Percentiles rank a stretch among this genome's conserved stretches.
phyloP scores from a whole-genome alignment of 2,329 filamentous ascomycete species.

The Balansia obtecta region DNA sequence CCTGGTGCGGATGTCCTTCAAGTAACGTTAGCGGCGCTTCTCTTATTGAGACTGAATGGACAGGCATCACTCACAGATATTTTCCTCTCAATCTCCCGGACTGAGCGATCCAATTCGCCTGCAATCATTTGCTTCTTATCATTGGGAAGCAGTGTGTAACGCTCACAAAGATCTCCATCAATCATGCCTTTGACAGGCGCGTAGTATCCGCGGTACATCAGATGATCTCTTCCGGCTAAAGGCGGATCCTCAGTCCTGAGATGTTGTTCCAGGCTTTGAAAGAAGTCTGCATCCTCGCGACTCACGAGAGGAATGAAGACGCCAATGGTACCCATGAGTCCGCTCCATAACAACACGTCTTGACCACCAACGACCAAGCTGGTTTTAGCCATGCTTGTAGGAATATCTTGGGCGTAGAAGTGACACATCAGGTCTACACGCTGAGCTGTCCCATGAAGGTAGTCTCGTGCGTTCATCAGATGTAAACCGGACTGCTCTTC shows the following conservation, averaged over 20 bases:
- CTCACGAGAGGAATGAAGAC: constrained; percentile 85
- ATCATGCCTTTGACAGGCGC: constrained; percentile 93
- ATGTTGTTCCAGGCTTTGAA: constrained; percentile 85
- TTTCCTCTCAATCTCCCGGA: constrained; percentile 91
- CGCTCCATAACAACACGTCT: constrained; percentile 85
- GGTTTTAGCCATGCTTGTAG: constrained; percentile 80
- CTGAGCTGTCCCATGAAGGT: constrained; percentile 81
- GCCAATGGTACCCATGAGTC: constrained; percentile 86
- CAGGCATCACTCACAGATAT: constrained; percentile 49
- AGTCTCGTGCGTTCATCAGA: constrained; percentile 79
- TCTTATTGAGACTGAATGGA: background rate
- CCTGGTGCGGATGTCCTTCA: constrained; percentile 43
- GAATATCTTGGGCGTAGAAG: constrained; percentile 84
- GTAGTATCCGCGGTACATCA: constrained; percentile 94
- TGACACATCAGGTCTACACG: constrained; percentile 77
- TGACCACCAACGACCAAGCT: constrained; percentile 83
- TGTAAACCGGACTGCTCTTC: constrained; percentile 85
- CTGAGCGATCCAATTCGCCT: constrained; percentile 77
- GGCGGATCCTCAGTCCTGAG: constrained; percentile 78
- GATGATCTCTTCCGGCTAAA: constrained; percentile 80
- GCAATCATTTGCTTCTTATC: constrained; percentile 96
- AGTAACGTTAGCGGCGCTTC: constrained; percentile 13
- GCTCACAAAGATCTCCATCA: constrained; percentile 91
- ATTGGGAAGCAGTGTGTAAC: constrained; percentile 68
- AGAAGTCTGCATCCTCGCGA: constrained; percentile 93